Evolutionary conservation across 352 stramenopile species (phyloP), one percentile per base, ranked within the genome.

Genomic region (Phytopythium chamaehyphon): DNA sequence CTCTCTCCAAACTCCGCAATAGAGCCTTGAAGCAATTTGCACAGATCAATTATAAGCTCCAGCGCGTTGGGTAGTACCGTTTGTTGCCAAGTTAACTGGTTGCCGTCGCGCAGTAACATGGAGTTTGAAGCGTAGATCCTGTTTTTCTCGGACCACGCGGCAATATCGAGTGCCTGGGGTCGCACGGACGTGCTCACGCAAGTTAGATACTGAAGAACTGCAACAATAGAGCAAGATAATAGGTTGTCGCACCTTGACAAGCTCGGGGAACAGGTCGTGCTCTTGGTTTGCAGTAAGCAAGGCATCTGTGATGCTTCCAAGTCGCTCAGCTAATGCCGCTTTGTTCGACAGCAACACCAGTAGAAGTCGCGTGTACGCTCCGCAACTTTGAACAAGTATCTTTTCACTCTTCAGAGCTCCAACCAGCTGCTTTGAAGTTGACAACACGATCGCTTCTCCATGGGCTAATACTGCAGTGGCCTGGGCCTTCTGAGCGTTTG

Each of bases 121-220:
- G 40, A 65, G 15, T 47, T 44, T 16, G 46, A 64, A 45, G 61
- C 67, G 23, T 69, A 73, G 16, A 47, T 42, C 49, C 65, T 53
- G 23, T 51, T 70, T 12, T 60, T 73, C 3, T 53, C 15, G 18
- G 66, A 59, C 73, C 73, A 81, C 22, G 59, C 56, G 16, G 65
- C 56, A n/a, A 80, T 38, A 2, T 68, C 80, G 15, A 84, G 57
- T 28, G 62, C 56, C 73, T 84, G 55, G 11, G n/a, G 40, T 56
- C 40, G 3, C 3, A 46, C 7, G n/a, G n/a, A n/a, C n/a, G n/a
- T n/a, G n/a, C n/a, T n/a, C n/a, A n/a, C n/a, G n/a, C n/a, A n/a
- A n/a, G n/a, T n/a, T n/a, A n/a, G n/a, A n/a, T n/a, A n/a, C n/a
- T n/a, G n/a, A n/a, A n/a, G n/a, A n/a, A n/a, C 15, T 5, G 12